A percentile compares a stretch with the other conserved stretches of the same genome.
Evolutionary conservation across 306 rosid genomes (phyloP).

Genomic region (Inga oerstediana): DNA sequence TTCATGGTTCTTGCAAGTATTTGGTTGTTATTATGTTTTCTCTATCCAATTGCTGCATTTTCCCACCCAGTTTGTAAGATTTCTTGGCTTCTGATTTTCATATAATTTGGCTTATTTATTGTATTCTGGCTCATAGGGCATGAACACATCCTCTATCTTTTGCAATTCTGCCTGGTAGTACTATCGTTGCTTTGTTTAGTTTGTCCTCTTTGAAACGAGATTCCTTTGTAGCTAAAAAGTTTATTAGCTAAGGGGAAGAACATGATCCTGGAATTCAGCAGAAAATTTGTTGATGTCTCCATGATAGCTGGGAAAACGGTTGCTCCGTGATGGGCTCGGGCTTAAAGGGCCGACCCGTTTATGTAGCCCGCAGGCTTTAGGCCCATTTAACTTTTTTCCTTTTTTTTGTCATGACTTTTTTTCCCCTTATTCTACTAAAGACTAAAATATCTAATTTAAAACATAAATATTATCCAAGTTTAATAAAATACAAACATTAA

Average conservation of each 20-base stretch:
- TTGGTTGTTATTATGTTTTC: neutral
- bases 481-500: too few relatives aligned
- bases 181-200: neutral
- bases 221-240: neutral
- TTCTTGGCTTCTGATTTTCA: neutral
- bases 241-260: conserved; percentile 3
- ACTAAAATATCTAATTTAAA: too few relatives aligned
- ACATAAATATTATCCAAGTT: too few relatives aligned
- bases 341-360: too few relatives aligned
- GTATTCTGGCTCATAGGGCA: neutral
- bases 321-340: too few relatives aligned
- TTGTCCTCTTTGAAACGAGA: neutral
- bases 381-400: too few relatives aligned
- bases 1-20: neutral
- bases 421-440: too few relatives aligned
- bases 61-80: neutral
- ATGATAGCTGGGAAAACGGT: too few relatives aligned
- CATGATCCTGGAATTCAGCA: neutral
- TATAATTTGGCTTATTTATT: neutral
- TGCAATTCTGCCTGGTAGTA: neutral
- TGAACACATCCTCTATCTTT: neutral
- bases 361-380: too few relatives aligned
- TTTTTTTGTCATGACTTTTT: too few relatives aligned
- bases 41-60: neutral
- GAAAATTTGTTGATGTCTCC: too few relatives aligned